Percentiles rank a stretch among this genome's conserved stretches.
Conservation (phyloP, 2,329 filamentous ascomycete species). For the Diaporthe caulivora region DNA sequence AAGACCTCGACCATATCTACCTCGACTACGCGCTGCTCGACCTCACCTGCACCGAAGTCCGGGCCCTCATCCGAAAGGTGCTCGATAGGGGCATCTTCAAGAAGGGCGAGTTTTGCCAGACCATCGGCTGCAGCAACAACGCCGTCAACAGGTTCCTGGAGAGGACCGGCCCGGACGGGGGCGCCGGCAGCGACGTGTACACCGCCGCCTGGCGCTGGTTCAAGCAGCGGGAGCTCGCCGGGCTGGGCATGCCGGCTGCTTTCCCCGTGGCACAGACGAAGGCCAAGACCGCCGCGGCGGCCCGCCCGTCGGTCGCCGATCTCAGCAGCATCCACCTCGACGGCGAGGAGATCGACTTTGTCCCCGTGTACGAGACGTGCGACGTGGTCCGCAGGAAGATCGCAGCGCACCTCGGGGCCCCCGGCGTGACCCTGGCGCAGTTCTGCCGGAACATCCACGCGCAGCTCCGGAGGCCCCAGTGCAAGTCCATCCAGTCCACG, state of each 20-base stretch:
- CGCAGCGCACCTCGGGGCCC: conserved; percentile 59
- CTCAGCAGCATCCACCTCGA: conserved; percentile 26
- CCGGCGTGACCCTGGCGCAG: conserved; percentile 62
- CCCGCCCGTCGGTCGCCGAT: background rate
- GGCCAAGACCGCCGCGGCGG: background rate
- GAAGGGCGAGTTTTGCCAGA: conserved; percentile 62
- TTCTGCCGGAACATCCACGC: conserved; percentile 58
- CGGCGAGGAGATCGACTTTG: conserved; percentile 59
- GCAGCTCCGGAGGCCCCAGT: conserved; percentile 26
- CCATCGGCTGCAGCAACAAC: conserved; percentile 56
- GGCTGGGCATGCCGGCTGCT: conserved; percentile 52
- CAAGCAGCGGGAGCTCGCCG: conserved; percentile 62
- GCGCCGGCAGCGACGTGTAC: conserved; percentile 51
- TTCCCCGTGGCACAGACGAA: conserved; percentile 9
- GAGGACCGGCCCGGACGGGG: conserved; percentile 56
- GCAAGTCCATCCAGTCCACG: conserved; percentile 48
- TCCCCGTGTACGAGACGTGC: conserved; percentile 68
- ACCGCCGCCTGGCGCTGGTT: conserved; percentile 58
- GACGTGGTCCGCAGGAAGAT: conserved; percentile 71
- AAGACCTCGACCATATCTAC: conserved; percentile 42
- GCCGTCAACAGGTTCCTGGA: conserved; percentile 61
- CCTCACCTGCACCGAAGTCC: conserved; percentile 33
- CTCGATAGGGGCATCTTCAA: conserved; percentile 63
- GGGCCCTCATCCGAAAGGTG: conserved; percentile 43
- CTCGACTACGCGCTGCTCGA: conserved; percentile 35